Conservation (phyloP, 805 yeast genomes). For the Wickerhamomyces silvicola region DNA sequence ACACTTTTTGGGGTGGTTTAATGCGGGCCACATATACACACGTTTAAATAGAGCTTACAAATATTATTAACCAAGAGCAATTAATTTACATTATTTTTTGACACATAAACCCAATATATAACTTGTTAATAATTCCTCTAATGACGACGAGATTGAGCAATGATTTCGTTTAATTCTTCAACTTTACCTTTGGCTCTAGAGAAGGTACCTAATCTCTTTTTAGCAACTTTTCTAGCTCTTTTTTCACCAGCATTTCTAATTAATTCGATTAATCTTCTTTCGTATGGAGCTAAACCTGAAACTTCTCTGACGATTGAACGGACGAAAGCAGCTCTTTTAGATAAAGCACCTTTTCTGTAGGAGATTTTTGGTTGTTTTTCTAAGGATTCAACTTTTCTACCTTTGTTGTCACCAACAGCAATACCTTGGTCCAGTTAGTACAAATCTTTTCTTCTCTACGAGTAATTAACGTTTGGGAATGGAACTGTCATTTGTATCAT, state of each 20-base stretch:
- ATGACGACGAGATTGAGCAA: slow-evolving; percentile 95
- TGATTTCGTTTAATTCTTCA: slow-evolving; percentile 95
- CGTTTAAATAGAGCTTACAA: too few species aligned
- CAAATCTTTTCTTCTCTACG: neutral
- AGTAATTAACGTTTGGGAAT: neutral
- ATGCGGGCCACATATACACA: too few species aligned
- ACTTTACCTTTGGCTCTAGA: slow-evolving; percentile 99
- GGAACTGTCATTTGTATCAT: neutral
- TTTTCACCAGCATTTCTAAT: slow-evolving; percentile 99
- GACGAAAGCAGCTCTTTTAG: slow-evolving; percentile 95
- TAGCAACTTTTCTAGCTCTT: slow-evolving; percentile 99
- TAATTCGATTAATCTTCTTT: slow-evolving; percentile 98
- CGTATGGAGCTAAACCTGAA: slow-evolving; percentile 99
- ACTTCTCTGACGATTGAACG: slow-evolving; percentile 95
- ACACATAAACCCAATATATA: too few species aligned
- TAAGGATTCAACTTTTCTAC: slow-evolving; percentile 89
- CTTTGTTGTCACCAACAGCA: slow-evolving; percentile 99
- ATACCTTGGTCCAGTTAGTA: slow-evolving; percentile 56
- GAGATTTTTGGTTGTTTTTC: slow-evolving; percentile 85
- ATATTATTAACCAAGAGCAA: slow-evolving; percentile 9
- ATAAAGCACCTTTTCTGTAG: slow-evolving; percentile 92
- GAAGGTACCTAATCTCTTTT: slow-evolving; percentile 99
- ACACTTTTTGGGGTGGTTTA: too few species aligned
- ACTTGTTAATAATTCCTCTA: too few species aligned
- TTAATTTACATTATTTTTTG: slow-evolving; percentile 19